These are phyloP conservation scores for Pythium aristosporum DNA, from an alignment of 352 stramenopile species.

Conservation along the genomic window DNA sequence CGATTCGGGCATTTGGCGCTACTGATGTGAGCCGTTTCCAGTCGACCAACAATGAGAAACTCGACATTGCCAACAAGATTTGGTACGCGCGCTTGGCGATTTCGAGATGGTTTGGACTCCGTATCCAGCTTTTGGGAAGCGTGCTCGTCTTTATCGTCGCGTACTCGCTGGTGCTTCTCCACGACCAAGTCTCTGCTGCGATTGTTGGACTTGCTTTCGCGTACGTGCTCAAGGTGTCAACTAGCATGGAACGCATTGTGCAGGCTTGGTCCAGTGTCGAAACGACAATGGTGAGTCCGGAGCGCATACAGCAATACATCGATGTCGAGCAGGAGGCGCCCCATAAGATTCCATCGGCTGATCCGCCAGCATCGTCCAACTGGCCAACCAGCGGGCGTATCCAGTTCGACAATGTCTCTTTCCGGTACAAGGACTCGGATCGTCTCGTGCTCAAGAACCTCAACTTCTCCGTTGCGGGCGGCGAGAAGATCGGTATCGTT, in stretches of 20 bases:
- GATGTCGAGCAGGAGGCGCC: slow-evolving; percentile 35
- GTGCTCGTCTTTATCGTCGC: slow-evolving; percentile 74
- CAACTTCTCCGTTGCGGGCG: slow-evolving; percentile 48
- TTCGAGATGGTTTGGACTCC: slow-evolving; percentile 71
- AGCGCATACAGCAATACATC: slow-evolving; percentile 79
- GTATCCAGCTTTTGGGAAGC: slow-evolving; percentile 78
- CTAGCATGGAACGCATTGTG: slow-evolving; percentile 69
- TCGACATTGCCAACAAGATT: slow-evolving; percentile 12
- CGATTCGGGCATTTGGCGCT: slow-evolving; percentile 51
- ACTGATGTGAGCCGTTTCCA: slow-evolving; percentile 40
- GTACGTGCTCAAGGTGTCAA: slow-evolving; percentile 75
- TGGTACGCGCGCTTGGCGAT: slow-evolving; percentile 41
- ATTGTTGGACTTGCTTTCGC: slow-evolving; percentile 81
- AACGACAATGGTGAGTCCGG: slow-evolving; percentile 79
- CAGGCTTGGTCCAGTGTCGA: slow-evolving; percentile 40
- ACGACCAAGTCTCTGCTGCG: slow-evolving; percentile 42
- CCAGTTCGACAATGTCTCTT: slow-evolving; percentile 75
- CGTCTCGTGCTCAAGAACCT: slow-evolving; percentile 37
- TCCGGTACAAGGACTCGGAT: slow-evolving; percentile 87
- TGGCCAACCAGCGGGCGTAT: slow-evolving; percentile 87
- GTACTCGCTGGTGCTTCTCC: slow-evolving; percentile 42
- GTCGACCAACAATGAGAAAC: slow-evolving; percentile 31
- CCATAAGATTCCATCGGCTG: slow-evolving; percentile 17
- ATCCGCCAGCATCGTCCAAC: slow-evolving; percentile 24
- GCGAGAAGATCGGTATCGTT: slow-evolving; percentile 88